These are phyloP conservation scores for Colletotrichum musicola DNA, from an alignment of 2,329 filamentous ascomycete genomes.

Conservation along the genomic window DNA sequence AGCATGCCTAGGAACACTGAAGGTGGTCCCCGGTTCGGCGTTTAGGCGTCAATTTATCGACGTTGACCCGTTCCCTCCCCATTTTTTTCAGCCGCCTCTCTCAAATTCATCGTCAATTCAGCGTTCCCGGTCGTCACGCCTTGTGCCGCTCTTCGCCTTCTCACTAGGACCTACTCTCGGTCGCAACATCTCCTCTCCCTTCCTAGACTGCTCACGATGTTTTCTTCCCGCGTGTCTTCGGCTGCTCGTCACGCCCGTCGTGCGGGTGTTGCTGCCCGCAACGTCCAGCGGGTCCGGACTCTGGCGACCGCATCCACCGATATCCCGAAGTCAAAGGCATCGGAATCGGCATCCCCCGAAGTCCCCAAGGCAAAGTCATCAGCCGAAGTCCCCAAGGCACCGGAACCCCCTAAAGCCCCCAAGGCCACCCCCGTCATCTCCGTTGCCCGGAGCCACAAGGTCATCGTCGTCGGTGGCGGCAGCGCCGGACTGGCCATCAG, in stretches of 20 bases:
- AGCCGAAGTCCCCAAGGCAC: too few relatives aligned
- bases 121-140: background rate
- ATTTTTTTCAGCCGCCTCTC: background rate
- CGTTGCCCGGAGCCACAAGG: slow-evolving; percentile 61
- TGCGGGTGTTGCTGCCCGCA: slow-evolving; percentile 5
- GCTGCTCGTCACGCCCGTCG: slow-evolving; percentile 38
- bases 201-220: slow-evolving; percentile 38
- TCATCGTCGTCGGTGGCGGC: slow-evolving; percentile 77
- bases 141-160: background rate
- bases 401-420: too few relatives aligned
- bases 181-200: background rate
- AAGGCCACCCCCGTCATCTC: slow-evolving; percentile 5
- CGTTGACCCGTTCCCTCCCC: too few relatives aligned
- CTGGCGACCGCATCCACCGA: slow-evolving; percentile 35
- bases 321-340: too few relatives aligned
- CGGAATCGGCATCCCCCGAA: too few relatives aligned
- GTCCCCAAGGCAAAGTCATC: too few relatives aligned
- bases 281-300: slow-evolving; percentile 10
- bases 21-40: too few relatives aligned
- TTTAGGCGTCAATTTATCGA: too few relatives aligned
- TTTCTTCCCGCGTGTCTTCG: slow-evolving; percentile 40
- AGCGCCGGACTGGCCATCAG: slow-evolving; percentile 74
- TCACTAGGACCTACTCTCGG: background rate
- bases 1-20: too few relatives aligned
- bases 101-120: background rate